Base-by-base conservation (phyloP, 768 basidiomycete species). In the Termitomyces eurrhizus region DNA sequence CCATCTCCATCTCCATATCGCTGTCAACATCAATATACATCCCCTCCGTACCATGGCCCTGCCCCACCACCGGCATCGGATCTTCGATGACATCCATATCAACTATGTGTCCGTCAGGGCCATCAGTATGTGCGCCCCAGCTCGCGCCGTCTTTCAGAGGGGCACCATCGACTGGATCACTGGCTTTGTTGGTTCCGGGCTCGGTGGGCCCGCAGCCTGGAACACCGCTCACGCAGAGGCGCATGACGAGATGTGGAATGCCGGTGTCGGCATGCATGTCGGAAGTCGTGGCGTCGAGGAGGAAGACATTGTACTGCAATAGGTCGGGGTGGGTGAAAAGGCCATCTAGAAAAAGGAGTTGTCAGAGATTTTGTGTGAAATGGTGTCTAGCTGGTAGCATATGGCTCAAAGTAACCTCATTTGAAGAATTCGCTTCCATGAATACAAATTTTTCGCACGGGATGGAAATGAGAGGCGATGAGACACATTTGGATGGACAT, bases 221-320 rank as follows among this genome's bases (percentile, higher is more conserved):
- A 7, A 73, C 77, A 46, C 75, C 75, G 65, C 69, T 69, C 21
- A 73, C 76, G 61, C 79, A 81, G 9, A 79, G 72, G 39, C 80
- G 77, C 71, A 82, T 79, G 70, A 86, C 77, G 55, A 87, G 75
- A 68, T 86, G 80, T 44, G 79, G 78, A 53, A 85, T 44, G 1
- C 53, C 62, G 1, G 33, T 24, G 16, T 57, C 32, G 6, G 60
- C 57, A 24, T 62, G 57, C 62, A 66, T 65, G 7, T 56, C 55
- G 3, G 57, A 76, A 36, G 78, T 76, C 12, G 74, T 72, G 52
- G 88, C 86, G 51, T 83, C 80, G 24, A 93, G 80, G n/a, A 93
- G 80, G 65, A 87, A 93, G 53, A 92, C 90, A 62, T 89, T 89
- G 74, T 93, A 93, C 45, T 76, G 64, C 32, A 87, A 65, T 24